Percentiles rank a stretch among this genome's conserved stretches.
These are phyloP conservation scores for Alternaria hordeiaustralica DNA, from an alignment of 2,329 filamentous ascomycete species.

Conservation along the genomic window DNA sequence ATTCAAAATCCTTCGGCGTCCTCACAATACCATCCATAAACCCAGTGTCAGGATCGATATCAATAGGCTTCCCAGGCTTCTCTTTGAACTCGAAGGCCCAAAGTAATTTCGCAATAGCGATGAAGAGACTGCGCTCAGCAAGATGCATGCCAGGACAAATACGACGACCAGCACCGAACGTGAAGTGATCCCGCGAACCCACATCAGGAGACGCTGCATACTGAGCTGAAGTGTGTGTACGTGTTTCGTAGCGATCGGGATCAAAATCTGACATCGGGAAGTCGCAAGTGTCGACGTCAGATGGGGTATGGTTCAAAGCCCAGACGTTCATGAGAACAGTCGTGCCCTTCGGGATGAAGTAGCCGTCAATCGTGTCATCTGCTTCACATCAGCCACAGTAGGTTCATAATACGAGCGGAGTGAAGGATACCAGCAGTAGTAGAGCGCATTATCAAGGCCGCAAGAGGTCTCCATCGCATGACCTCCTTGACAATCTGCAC, in stretches of 20 bases:
- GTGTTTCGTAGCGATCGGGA: slow-evolving; percentile 45
- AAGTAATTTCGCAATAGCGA: slow-evolving; percentile 47
- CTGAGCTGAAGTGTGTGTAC: slow-evolving; percentile 43
- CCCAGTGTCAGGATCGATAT: background rate
- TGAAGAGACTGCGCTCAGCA: slow-evolving; percentile 58
- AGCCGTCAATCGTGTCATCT: slow-evolving; percentile 51
- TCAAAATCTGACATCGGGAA: slow-evolving; percentile 31
- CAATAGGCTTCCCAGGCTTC: background rate
- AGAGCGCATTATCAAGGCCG: background rate
- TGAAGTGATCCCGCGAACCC: slow-evolving; percentile 54
- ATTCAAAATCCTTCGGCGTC: background rate
- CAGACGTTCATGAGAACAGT: slow-evolving; percentile 40
- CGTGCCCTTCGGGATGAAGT: slow-evolving; percentile 34
- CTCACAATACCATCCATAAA: slow-evolving; percentile 1
- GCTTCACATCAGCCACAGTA: slow-evolving; percentile 33
- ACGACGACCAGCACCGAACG: slow-evolving; percentile 58
- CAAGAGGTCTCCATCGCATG: slow-evolving; percentile 43
- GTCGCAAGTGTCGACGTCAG: slow-evolving; percentile 26
- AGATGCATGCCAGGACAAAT: slow-evolving; percentile 61
- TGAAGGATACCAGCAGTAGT: background rate
- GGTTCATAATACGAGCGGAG: background rate
- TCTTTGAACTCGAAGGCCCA: slow-evolving; percentile 57
- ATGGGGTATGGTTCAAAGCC: slow-evolving; percentile 26
- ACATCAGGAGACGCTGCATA: slow-evolving; percentile 45
- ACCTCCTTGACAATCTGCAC: slow-evolving; percentile 37